Conservation (phyloP, 352 stramenopile species). For the Phytophthora agathidicida region DNA sequence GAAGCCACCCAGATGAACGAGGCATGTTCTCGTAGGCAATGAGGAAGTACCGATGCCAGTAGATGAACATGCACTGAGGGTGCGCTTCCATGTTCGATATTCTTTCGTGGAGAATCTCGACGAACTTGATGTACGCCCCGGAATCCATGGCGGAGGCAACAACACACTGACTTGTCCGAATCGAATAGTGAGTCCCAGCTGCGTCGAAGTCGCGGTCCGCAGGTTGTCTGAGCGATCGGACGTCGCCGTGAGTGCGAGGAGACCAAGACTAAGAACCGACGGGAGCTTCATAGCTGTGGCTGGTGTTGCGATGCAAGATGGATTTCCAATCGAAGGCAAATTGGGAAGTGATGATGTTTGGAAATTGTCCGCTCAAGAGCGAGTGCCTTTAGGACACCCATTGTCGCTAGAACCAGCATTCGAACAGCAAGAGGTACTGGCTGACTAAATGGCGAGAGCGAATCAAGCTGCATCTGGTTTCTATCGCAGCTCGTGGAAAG, state of each 20-base stretch:
- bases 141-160: constrained; percentile 47
- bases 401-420: too few relatives aligned
- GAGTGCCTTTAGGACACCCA: neutral
- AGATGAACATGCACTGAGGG: constrained; percentile 69
- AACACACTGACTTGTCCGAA: constrained; percentile 41
- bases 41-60: constrained; percentile 71
- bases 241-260: constrained; percentile 7
- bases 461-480: constrained; percentile 12
- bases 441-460: constrained; percentile 11
- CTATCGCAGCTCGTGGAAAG: constrained; percentile 3
- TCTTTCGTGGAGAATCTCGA: constrained; percentile 54
- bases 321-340: constrained; percentile 11
- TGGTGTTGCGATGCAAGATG: neutral
- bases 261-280: constrained; percentile 15
- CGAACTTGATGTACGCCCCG: constrained; percentile 50
- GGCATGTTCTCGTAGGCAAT: constrained; percentile 80
- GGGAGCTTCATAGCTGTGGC: constrained; percentile 13
- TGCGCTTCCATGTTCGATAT: constrained; percentile 44
- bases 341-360: constrained; percentile 17
- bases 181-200: constrained; percentile 38
- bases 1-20: constrained; percentile 41
- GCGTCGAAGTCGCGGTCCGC: constrained; percentile 37
- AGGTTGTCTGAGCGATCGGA: constrained; percentile 12
- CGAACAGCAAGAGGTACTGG: constrained; percentile 10
- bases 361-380: neutral